Conservation (phyloP, 345 rosid genomes). For the Brassica incana region DNA sequence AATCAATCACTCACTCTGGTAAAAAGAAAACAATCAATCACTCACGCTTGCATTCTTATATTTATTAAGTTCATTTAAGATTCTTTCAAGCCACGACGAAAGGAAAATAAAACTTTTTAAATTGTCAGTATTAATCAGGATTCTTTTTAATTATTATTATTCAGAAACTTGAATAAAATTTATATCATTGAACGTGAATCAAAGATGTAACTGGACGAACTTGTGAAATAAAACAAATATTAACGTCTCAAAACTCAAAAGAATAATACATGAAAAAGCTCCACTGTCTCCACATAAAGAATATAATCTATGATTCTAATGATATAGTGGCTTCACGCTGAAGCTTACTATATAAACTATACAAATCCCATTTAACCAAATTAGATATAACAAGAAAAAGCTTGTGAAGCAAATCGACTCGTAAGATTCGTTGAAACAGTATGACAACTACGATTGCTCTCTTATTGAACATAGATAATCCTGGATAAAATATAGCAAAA, state of each 20-base stretch:
- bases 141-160: no score
- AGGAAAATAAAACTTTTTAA: no score
- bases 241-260: background rate
- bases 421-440: background rate
- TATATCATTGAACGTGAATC: background rate
- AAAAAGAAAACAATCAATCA: background rate
- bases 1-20: background rate
- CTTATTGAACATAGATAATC: background rate
- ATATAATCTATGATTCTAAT: background rate
- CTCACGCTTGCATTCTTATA: slow-evolving; percentile 1
- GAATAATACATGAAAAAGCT: background rate
- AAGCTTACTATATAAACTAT: background rate
- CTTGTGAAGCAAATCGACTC: background rate
- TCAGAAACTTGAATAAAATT: background rate
- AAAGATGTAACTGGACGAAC: background rate
- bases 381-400: background rate
- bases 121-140: background rate
- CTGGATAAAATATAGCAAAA: background rate
- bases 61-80: background rate
- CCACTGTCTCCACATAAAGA: background rate
- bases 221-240: background rate
- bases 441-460: background rate
- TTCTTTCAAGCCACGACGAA: background rate
- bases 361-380: background rate
- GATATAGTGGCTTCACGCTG: background rate